phyloP scores from a whole-genome alignment of 139 green algal species.

The Tetratostichococcus sp. region DNA sequence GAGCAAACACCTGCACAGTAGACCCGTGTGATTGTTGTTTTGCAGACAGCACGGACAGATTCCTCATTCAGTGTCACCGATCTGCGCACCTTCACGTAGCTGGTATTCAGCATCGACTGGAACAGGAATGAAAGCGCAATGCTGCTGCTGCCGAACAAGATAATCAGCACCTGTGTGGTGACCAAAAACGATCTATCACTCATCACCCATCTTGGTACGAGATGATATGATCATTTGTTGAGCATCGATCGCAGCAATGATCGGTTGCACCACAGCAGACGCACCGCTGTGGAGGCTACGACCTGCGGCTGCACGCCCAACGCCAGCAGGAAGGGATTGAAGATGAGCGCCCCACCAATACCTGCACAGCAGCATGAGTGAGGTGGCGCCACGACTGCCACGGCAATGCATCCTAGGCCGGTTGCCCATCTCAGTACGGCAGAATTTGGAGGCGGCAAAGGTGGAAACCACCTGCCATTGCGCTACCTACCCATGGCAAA shows the following conservation, averaged over 20 bases:
- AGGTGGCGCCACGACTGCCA: not conserved
- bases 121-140: slow-evolving; percentile 22
- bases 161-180: slow-evolving; percentile 20
- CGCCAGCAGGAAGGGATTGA: slow-evolving; percentile 29
- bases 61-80: no score
- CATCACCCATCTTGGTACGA: no score
- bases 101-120: slow-evolving; percentile 10
- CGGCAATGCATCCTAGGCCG: no score
- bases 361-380: not conserved
- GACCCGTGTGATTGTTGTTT: not conserved
- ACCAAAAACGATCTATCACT: no score
- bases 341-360: slow-evolving; percentile 20
- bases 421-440: no score
- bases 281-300: slow-evolving; percentile 18
- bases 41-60: no score
- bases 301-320: slow-evolving; percentile 28
- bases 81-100: slow-evolving; percentile 3
- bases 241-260: no score
- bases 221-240: no score
- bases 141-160: slow-evolving; percentile 17
- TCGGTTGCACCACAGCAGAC: no score
- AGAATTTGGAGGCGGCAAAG: no score
- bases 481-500: no score
- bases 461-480: no score
- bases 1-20: slow-evolving; percentile 12